phyloP scores from a whole-genome alignment of 805 yeast species.

The Blastobotrys attinorum region DNA sequence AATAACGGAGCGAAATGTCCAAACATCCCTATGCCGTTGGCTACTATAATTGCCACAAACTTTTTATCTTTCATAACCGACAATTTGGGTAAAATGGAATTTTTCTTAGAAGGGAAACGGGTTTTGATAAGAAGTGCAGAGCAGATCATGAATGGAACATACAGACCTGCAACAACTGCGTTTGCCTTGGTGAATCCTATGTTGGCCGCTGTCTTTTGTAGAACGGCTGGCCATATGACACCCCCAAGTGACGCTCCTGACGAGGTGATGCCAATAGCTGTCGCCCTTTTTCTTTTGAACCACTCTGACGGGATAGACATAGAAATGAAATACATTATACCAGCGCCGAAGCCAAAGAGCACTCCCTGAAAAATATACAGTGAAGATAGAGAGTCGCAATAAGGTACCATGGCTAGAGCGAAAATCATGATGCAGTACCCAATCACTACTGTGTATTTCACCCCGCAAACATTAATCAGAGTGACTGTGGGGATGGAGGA shows the following conservation, averaged over 20 bases:
- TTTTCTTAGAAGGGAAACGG: constrained; percentile 5
- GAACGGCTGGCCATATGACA: constrained; percentile 19
- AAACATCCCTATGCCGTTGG: constrained; percentile 10
- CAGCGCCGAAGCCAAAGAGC: constrained; percentile 39
- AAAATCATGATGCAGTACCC: constrained; percentile 44
- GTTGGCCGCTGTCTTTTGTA: constrained; percentile 30
- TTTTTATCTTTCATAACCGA: constrained; percentile 17
- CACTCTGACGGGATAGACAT: constrained; percentile 38
- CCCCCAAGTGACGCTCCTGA: constrained; percentile 47
- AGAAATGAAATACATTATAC: constrained; percentile 35
- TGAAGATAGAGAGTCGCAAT: constrained; percentile 40
- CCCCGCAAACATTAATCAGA: constrained; percentile 37
- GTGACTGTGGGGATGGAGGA: constrained; percentile 30
- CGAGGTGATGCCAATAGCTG: constrained; percentile 40
- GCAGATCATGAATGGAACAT: constrained; percentile 11
- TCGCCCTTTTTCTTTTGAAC: constrained; percentile 36
- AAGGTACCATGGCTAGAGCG: constrained; percentile 31
- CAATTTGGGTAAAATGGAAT: not conserved
- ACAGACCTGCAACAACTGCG: constrained; percentile 39
- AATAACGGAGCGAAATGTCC: constrained; percentile 24
- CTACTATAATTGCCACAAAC: constrained; percentile 11
- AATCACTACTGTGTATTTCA: constrained; percentile 27
- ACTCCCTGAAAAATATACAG: constrained; percentile 44
- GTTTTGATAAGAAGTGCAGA: constrained; percentile 3
- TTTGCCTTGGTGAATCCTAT: constrained; percentile 47